Evolutionary conservation across 2,329 filamentous ascomycete species (phyloP).

Genomic region (Ceratocystis cubensis): DNA sequence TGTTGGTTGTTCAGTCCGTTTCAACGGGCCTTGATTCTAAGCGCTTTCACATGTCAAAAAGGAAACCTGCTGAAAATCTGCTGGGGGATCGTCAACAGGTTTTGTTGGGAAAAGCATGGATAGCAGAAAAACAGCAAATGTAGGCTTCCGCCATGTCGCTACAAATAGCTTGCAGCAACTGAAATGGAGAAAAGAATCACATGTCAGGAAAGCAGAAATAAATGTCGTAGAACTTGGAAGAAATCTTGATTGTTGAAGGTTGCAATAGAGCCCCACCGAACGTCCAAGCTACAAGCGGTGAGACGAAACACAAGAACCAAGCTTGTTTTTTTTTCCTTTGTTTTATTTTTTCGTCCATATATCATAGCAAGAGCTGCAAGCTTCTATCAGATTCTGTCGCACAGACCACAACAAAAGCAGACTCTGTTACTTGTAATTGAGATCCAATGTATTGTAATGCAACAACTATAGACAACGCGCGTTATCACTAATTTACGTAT

Average conservation of each 20-base stretch:
- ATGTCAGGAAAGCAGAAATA: background rate
- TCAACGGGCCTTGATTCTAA: background rate
- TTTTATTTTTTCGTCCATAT: no score
- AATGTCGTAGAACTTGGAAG: no score
- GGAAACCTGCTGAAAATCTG: background rate
- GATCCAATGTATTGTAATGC: no score
- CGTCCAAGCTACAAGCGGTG: constrained; percentile 1
- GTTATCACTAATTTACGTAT: background rate
- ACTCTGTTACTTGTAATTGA: no score
- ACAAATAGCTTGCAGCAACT: background rate
- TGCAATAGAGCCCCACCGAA: background rate
- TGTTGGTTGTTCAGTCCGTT: background rate
- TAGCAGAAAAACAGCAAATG: background rate
- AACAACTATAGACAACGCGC: no score
- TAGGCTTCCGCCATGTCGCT: no score
- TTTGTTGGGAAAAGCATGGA: constrained; percentile 7
- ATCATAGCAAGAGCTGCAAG: background rate
- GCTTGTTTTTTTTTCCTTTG: background rate
- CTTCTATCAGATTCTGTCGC: background rate
- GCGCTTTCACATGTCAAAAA: background rate
- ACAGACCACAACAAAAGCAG: background rate
- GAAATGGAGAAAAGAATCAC: constrained; percentile 4
- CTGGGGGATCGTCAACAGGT: constrained; percentile 2
- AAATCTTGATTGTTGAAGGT: background rate
- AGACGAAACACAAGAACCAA: background rate